These are phyloP conservation scores for Ceratocystis alfenasii DNA, from an alignment of 2,329 filamentous ascomycete genomes.

Conservation along the genomic window DNA sequence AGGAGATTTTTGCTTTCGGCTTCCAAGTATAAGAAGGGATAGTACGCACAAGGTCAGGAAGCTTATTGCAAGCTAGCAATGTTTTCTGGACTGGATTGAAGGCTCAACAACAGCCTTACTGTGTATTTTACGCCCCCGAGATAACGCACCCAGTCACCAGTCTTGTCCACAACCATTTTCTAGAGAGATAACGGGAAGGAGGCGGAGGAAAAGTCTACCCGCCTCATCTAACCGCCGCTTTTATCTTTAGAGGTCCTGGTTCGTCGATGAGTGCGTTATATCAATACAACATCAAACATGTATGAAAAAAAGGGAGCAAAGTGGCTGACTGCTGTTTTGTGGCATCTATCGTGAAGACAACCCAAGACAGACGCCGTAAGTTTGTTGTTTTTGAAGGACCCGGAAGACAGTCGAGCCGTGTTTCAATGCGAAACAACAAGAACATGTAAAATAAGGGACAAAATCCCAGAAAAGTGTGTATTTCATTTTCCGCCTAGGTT, in stretches of 20 bases:
- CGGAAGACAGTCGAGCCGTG: not conserved
- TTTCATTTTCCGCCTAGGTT: not conserved
- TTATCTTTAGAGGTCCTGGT: not conserved
- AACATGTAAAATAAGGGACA: not conserved
- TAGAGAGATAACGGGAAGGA: no score
- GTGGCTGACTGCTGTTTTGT: not conserved
- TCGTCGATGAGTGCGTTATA: not conserved
- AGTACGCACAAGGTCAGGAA: no score
- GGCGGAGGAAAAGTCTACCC: not conserved
- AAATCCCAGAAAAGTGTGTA: not conserved
- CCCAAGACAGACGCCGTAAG: not conserved
- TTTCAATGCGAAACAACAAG: slow-evolving; percentile 1
- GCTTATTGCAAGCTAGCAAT: no score
- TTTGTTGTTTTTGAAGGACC: not conserved
- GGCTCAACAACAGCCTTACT: no score
- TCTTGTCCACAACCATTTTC: not conserved
- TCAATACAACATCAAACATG: not conserved
- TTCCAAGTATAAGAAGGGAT: no score
- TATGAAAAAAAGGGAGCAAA: not conserved
- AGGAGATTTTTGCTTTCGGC: no score
- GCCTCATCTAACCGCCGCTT: not conserved
- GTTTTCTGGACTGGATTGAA: no score
- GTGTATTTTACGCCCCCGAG: no score
- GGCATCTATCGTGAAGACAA: not conserved
- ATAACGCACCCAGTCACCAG: no score